Conservation (phyloP, 805 yeast species). For the Schwanniomyces pseudopolymorphus region DNA sequence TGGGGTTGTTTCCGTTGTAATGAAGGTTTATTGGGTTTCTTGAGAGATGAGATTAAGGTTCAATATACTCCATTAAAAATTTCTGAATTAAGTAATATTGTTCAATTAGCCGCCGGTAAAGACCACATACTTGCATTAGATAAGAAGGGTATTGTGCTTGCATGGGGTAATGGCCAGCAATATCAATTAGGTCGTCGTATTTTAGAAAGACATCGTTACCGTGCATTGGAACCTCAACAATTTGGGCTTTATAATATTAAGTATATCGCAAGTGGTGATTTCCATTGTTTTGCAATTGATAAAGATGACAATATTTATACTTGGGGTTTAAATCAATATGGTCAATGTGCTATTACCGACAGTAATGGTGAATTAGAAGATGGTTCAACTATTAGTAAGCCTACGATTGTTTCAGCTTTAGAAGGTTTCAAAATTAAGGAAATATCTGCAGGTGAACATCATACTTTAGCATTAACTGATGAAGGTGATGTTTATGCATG, state of each 20-base stretch:
- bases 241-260: slow-evolving; percentile 79
- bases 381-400: slow-evolving; percentile 76
- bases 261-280: slow-evolving; percentile 89
- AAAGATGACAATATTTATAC: slow-evolving; percentile 66
- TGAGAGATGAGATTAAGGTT: slow-evolving; percentile 51
- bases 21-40: slow-evolving; percentile 88
- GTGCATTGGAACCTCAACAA: slow-evolving; percentile 76
- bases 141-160: slow-evolving; percentile 79
- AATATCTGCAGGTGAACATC: slow-evolving; percentile 95
- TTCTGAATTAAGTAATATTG: slow-evolving; percentile 60
- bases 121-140: slow-evolving; percentile 89
- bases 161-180: slow-evolving; percentile 98
- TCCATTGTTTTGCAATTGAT: slow-evolving; percentile 91
- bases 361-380: slow-evolving; percentile 74
- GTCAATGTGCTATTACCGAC: slow-evolving; percentile 79
- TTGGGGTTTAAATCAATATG: slow-evolving; percentile 97
- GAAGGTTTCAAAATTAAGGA: slow-evolving; percentile 53
- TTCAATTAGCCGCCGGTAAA: slow-evolving; percentile 87
- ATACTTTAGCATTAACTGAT: slow-evolving; percentile 70
- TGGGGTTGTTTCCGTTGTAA: slow-evolving; percentile 98
- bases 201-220: slow-evolving; percentile 71
- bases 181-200: slow-evolving; percentile 87
- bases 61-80: slow-evolving; percentile 72
- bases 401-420: slow-evolving; percentile 70
- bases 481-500: slow-evolving; percentile 77